Conservation (phyloP, 2,329 filamentous ascomycete genomes). For the Corynespora cassiicola region DNA sequence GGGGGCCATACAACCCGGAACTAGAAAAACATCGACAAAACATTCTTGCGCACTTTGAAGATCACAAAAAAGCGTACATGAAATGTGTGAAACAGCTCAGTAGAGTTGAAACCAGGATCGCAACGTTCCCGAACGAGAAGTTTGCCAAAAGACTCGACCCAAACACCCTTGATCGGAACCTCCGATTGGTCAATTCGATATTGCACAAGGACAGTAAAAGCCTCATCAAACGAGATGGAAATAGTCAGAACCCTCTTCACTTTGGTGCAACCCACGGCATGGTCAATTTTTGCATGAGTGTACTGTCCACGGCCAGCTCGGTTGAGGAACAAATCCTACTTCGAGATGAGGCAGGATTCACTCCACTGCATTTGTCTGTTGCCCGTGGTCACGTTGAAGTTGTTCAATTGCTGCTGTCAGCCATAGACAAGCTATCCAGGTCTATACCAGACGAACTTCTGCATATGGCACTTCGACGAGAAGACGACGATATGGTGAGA, state of each 20-base stretch:
- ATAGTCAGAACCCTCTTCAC: slow-evolving; percentile 1
- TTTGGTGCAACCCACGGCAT: slow-evolving; percentile 1
- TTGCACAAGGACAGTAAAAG: no score
- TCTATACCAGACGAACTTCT: slow-evolving; percentile 1
- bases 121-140: background rate
- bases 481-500: slow-evolving; percentile 5
- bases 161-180: slow-evolving; percentile 1
- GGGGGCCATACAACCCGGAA: slow-evolving; percentile 1
- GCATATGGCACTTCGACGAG: slow-evolving; percentile 1
- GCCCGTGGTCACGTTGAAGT: slow-evolving; percentile 1
- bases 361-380: background rate
- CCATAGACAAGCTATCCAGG: background rate
- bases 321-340: background rate
- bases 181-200: background rate
- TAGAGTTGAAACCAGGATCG: slow-evolving; percentile 1
- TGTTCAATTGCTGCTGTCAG: background rate
- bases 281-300: background rate
- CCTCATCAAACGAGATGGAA: no score
- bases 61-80: slow-evolving; percentile 1
- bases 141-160: background rate
- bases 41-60: background rate
- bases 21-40: slow-evolving; percentile 1
- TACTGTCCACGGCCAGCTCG: slow-evolving; percentile 1
- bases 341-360: slow-evolving; percentile 1
- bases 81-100: background rate